Percentiles rank a stretch among this genome's conserved stretches.
These are phyloP conservation scores for Colletotrichum gigasporum DNA, from an alignment of 2,329 filamentous ascomycete genomes.

Conservation along the genomic window DNA sequence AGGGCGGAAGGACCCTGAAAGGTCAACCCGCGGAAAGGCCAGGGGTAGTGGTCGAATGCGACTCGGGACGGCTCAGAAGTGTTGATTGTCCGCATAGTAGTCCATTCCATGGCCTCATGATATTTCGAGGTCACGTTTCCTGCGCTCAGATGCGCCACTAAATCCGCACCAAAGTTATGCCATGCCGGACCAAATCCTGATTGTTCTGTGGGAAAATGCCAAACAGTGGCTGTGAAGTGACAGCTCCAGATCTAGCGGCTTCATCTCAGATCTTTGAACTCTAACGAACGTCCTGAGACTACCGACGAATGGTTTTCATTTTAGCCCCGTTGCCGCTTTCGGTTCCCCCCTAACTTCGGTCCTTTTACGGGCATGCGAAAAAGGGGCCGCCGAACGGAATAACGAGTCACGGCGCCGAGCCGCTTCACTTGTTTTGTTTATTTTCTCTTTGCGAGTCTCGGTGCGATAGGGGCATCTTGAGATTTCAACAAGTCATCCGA, in stretches of 20 bases:
- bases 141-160: constrained; percentile 18
- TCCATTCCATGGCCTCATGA: too few relatives aligned
- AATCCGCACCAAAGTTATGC: neutral
- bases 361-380: neutral
- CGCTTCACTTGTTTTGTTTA: too few relatives aligned
- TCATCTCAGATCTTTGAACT: constrained; percentile 9
- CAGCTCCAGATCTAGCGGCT: constrained; percentile 9
- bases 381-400: neutral
- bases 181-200: neutral
- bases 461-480: neutral
- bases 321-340: neutral
- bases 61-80: too few relatives aligned
- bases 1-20: neutral
- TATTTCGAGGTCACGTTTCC: neutral
- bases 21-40: too few relatives aligned
- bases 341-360: neutral
- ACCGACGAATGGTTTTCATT: neutral
- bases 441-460: neutral
- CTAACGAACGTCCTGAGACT: constrained; percentile 10
- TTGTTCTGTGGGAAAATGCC: neutral
- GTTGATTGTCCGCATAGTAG: too few relatives aligned
- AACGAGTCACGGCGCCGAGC: neutral
- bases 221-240: constrained; percentile 14
- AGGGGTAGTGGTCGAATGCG: too few relatives aligned
- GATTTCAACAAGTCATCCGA: neutral